Conservation (phyloP, 2,329 filamentous ascomycete species). For the Cadophora malorum region DNA sequence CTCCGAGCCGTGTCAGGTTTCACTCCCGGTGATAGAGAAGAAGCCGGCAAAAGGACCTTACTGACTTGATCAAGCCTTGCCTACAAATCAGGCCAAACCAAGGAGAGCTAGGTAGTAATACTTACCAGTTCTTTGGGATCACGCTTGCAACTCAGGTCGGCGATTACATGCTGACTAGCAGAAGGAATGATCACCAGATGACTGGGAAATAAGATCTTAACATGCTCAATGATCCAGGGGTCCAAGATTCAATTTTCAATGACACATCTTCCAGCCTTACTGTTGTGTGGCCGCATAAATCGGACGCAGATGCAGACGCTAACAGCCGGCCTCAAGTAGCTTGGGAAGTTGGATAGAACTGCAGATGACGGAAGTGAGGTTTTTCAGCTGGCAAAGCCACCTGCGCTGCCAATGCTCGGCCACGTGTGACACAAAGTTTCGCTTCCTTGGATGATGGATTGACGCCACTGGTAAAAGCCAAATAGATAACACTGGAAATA, state of each 20-base stretch:
- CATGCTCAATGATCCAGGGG: background rate
- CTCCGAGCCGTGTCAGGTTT: slow-evolving; percentile 23
- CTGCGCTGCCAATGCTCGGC: background rate
- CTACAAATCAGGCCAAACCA: slow-evolving; percentile 13
- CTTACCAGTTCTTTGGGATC: slow-evolving; percentile 16
- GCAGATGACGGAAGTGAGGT: background rate
- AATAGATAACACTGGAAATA: background rate
- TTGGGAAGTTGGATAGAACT: slow-evolving; percentile 7
- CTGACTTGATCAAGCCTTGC: slow-evolving; percentile 17
- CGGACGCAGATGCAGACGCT: background rate
- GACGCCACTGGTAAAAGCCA: slow-evolving; percentile 18
- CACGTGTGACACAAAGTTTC: slow-evolving; percentile 15
- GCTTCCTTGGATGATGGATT: background rate
- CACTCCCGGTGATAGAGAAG: slow-evolving; percentile 7
- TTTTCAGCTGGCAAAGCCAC: slow-evolving; percentile 16
- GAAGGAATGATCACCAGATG: slow-evolving; percentile 17
- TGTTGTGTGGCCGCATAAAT: slow-evolving; percentile 11
- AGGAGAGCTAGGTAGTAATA: slow-evolving; percentile 18
- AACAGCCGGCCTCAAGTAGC: background rate
- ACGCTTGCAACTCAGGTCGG: slow-evolving; percentile 20
- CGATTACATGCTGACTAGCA: slow-evolving; percentile 21
- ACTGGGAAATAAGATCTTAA: slow-evolving; percentile 1
- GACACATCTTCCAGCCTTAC: slow-evolving; percentile 19
- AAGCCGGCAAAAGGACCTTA: background rate
- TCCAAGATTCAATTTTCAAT: background rate